phyloP scores from a whole-genome alignment of 371 early-diverging fungal species.

The Parasitella parasitica region DNA sequence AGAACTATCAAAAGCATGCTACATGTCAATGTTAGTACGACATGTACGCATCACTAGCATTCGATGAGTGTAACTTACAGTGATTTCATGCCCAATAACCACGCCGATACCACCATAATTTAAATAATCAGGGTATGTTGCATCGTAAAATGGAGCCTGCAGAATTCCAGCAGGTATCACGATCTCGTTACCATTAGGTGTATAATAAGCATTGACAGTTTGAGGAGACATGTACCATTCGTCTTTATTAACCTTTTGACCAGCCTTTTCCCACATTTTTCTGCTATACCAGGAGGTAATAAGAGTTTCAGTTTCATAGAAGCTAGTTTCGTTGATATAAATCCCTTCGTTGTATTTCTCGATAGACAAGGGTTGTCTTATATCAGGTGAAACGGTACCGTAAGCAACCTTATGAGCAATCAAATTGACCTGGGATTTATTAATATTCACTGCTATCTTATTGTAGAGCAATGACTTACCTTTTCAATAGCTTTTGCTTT shows the following conservation, averaged over 20 bases:
- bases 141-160: slow-evolving; percentile 47
- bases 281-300: slow-evolving; percentile 28
- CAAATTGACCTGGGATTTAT: slow-evolving; percentile 8
- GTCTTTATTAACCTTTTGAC: slow-evolving; percentile 42
- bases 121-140: slow-evolving; percentile 47
- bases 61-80: slow-evolving; percentile 31
- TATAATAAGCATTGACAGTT: slow-evolving; percentile 50
- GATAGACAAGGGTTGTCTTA: slow-evolving; percentile 42
- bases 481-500: slow-evolving; percentile 52
- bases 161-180: slow-evolving; percentile 62
- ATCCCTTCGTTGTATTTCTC: slow-evolving; percentile 40
- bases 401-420: slow-evolving; percentile 54
- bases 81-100: slow-evolving; percentile 63
- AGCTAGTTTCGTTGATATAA: slow-evolving; percentile 30
- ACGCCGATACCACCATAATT: slow-evolving; percentile 64
- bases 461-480: slow-evolving; percentile 30
- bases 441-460: no score
- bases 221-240: slow-evolving; percentile 48
- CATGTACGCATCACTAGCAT: no score
- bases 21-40: neutral
- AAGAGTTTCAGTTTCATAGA: slow-evolving; percentile 48
- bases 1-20: slow-evolving; percentile 49
- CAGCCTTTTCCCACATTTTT: slow-evolving; percentile 26
- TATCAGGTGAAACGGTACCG: slow-evolving; percentile 51
- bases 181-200: slow-evolving; percentile 33